phyloP scores from a whole-genome alignment of 2,329 filamentous ascomycete genomes.

The Aspergillus texensis region DNA sequence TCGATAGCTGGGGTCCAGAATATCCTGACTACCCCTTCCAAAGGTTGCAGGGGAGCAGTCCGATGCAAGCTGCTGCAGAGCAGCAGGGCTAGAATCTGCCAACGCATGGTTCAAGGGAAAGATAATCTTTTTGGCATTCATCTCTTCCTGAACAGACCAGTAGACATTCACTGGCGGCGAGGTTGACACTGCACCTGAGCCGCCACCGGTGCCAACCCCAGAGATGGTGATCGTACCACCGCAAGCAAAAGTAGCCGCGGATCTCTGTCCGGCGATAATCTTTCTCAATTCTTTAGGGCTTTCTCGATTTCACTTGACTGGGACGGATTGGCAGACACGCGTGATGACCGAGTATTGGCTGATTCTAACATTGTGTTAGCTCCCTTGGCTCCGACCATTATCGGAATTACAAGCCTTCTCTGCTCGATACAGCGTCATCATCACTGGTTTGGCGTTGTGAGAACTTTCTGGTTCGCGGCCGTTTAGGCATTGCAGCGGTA shows the following conservation, averaged over 20 bases:
- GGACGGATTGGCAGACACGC: neutral
- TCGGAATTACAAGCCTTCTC: too few species aligned
- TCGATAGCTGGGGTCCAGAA: conserved; percentile 48
- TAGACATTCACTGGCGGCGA: conserved; percentile 11
- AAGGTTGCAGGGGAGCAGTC: conserved; percentile 53
- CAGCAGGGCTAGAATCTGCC: neutral
- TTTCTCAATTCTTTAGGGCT: neutral
- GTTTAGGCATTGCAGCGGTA: too few species aligned
- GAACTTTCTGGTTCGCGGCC: fast-evolving
- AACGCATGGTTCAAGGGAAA: conserved; percentile 1
- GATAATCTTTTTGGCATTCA: conserved; percentile 9
- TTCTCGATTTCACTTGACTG: neutral
- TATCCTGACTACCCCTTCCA: conserved; percentile 48
- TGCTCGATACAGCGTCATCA: too few species aligned
- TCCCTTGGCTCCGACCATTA: too few species aligned
- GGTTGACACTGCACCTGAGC: neutral
- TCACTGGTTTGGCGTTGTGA: too few species aligned
- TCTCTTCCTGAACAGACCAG: conserved; percentile 2
- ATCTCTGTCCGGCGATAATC: neutral
- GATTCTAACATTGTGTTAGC: too few species aligned
- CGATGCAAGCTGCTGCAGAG: conserved; percentile 26
- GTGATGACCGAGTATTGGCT: too few species aligned
- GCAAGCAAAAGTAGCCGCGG: neutral
- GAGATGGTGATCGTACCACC: neutral
- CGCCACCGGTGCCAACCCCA: neutral